Evolutionary conservation across 345 rosid genomes (phyloP).

Genomic region (Eucalyptus guilfoylei): DNA sequence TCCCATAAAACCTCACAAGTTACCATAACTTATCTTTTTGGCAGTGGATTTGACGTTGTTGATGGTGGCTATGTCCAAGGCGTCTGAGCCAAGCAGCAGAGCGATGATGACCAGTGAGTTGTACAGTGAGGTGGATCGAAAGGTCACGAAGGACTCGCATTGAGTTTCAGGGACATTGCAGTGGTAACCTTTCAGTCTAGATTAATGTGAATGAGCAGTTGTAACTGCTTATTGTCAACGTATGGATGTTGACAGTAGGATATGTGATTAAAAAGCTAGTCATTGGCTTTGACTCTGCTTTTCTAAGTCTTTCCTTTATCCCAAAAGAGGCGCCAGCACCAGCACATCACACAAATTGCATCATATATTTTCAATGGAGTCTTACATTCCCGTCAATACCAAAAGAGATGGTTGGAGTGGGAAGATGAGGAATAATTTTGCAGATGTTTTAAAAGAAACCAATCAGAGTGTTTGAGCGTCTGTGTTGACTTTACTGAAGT

Average conservation of each 20-base stretch:
- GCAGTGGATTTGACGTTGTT: neutral
- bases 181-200: too few species aligned
- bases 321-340: neutral
- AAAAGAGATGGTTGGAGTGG: neutral
- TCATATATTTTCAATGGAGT: neutral
- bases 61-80: neutral
- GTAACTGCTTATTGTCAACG: too few species aligned
- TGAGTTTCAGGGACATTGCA: neutral
- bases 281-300: neutral
- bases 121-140: neutral
- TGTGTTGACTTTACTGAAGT: neutral
- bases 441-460: neutral
- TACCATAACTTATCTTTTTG: neutral
- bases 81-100: constrained; percentile 2
- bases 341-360: neutral
- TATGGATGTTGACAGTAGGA: too few species aligned
- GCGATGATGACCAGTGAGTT: constrained; percentile 2
- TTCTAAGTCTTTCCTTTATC: neutral
- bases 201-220: too few species aligned
- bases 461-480: neutral
- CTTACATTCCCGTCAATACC: accelerated
- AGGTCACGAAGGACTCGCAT: constrained; percentile 8
- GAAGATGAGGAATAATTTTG: neutral
- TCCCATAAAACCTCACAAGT: neutral
- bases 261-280: neutral